Conservation (phyloP, 306 rosid species). For the Potentilla sterilis region DNA sequence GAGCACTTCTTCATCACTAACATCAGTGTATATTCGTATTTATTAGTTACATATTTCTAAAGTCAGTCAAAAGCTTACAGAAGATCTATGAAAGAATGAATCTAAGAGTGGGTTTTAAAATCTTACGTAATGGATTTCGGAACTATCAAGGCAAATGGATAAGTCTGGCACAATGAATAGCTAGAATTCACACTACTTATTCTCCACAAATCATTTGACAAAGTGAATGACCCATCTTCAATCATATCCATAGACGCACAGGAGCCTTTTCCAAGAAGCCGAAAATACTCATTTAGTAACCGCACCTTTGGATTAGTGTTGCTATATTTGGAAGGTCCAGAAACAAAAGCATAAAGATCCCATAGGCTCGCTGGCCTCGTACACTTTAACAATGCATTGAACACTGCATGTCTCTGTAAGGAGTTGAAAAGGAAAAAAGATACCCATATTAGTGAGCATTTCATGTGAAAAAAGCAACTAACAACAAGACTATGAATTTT, state of each 20-base stretch:
- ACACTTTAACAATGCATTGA: constrained; percentile 60
- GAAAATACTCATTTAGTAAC: constrained; percentile 79
- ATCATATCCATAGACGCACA: constrained; percentile 57
- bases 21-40: constrained; percentile 30
- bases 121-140: constrained; percentile 73
- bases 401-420: constrained; percentile 68
- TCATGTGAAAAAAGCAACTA: constrained; percentile 30
- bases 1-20: constrained; percentile 85
- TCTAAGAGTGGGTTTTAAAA: constrained; percentile 30
- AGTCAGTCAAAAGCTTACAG: constrained; percentile 17
- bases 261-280: constrained; percentile 78
- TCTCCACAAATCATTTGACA: constrained; percentile 85
- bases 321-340: constrained; percentile 69
- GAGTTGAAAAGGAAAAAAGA: constrained; percentile 12
- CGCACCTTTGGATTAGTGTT: constrained; percentile 76
- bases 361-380: constrained; percentile 62
- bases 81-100: constrained; percentile 24
- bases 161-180: constrained; percentile 74
- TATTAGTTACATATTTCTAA: constrained; percentile 18
- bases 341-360: constrained; percentile 84
- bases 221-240: constrained; percentile 71
- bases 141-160: constrained; percentile 92
- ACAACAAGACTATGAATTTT: constrained; percentile 14
- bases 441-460: constrained; percentile 30
- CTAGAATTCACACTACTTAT: constrained; percentile 70